phyloP scores from a whole-genome alignment of 2,329 filamentous ascomycete genomes.

The Aspergillus neoniger region DNA sequence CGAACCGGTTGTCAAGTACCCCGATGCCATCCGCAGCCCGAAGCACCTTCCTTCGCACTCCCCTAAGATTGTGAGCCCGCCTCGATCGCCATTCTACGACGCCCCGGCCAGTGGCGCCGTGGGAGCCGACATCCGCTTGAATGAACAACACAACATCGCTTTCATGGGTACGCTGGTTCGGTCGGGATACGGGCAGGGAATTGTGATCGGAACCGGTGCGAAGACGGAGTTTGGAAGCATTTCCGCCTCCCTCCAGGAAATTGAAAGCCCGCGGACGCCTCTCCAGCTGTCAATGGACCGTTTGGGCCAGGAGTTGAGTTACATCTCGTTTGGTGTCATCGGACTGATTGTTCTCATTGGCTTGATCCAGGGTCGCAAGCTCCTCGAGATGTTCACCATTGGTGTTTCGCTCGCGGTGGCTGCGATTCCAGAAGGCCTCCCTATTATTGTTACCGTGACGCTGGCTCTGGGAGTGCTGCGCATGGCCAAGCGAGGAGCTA shows the following conservation, averaged over 20 bases:
- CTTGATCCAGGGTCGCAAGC: constrained; percentile 81
- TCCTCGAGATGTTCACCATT: constrained; percentile 96
- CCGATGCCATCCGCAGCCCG: constrained; percentile 57
- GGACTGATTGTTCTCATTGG: constrained; percentile 89
- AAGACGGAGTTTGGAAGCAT: constrained; percentile 96
- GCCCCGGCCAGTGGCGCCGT: constrained; percentile 61
- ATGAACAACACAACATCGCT: constrained; percentile 84
- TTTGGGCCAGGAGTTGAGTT: constrained; percentile 93
- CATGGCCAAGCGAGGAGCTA: constrained; percentile 94
- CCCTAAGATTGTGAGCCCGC: constrained; percentile 38
- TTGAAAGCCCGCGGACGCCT: constrained; percentile 91
- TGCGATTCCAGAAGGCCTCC: constrained; percentile 91
- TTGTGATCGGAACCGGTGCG: constrained; percentile 95
- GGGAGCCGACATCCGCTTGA: constrained; percentile 67
- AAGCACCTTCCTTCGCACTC: constrained; percentile 35
- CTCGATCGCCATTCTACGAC: constrained; percentile 59
- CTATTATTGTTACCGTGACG: constrained; percentile 97
- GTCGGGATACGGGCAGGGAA: constrained; percentile 90
- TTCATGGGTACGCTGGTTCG: constrained; percentile 98
- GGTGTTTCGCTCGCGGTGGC: constrained; percentile 95
- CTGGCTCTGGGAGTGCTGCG: constrained; percentile 90
- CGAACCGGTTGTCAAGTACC: constrained; percentile 79
- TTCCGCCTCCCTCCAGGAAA: constrained; percentile 88
- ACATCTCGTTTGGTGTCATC: constrained; percentile 94
- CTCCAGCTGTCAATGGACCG: constrained; percentile 96